Conservation (phyloP, 2,329 filamentous ascomycete species). For the Apiospora pterosperma region DNA sequence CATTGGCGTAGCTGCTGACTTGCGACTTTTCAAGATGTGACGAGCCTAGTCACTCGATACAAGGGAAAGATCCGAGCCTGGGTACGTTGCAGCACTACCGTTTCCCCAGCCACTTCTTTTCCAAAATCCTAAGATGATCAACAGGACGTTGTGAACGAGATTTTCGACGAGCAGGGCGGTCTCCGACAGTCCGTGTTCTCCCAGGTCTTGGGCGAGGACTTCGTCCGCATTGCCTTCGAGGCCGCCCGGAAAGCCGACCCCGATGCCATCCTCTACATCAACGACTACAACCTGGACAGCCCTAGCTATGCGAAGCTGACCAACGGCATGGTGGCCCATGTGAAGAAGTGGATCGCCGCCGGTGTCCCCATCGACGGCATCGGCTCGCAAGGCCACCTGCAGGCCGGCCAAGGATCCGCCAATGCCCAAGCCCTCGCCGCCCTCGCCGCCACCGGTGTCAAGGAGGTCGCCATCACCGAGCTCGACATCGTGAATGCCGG, state of each 20-base stretch:
- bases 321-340: slow-evolving; percentile 47
- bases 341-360: slow-evolving; percentile 59
- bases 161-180: slow-evolving; percentile 58
- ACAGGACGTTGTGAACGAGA: slow-evolving; percentile 62
- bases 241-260: slow-evolving; percentile 66
- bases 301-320: slow-evolving; percentile 55
- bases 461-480: slow-evolving; percentile 57
- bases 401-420: slow-evolving; percentile 35
- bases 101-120: neutral
- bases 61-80: slow-evolving; percentile 55
- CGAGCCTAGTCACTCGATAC: slow-evolving; percentile 53
- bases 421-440: slow-evolving; percentile 40
- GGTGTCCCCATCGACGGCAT: slow-evolving; percentile 63
- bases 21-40: slow-evolving; percentile 37
- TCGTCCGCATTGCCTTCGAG: slow-evolving; percentile 66
- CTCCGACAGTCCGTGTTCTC: slow-evolving; percentile 62
- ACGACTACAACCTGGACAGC: slow-evolving; percentile 67
- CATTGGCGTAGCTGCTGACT: neutral
- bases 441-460: slow-evolving; percentile 41
- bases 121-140: neutral
- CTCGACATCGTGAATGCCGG: slow-evolving; percentile 60
- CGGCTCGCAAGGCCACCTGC: slow-evolving; percentile 49
- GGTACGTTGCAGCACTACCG: slow-evolving; percentile 15
- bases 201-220: slow-evolving; percentile 66
- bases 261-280: slow-evolving; percentile 69